A percentile compares a stretch with the other conserved stretches of the same genome.
These are phyloP conservation scores for Jatropha multifida DNA, from an alignment of 441 rosid genomes.

Conservation along the genomic window DNA sequence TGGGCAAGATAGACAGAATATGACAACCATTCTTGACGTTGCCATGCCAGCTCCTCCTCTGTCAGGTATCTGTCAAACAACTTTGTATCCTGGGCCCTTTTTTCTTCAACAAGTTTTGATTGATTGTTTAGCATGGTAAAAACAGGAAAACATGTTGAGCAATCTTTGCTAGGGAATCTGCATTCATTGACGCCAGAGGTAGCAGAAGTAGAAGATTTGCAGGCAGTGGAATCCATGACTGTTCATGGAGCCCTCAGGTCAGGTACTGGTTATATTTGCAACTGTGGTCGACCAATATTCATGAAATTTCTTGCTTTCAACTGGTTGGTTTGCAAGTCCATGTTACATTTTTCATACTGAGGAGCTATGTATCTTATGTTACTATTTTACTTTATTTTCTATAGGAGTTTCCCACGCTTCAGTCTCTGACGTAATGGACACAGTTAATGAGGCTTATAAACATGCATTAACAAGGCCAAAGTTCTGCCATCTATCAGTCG, in stretches of 20 bases:
- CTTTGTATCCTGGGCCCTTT: not conserved
- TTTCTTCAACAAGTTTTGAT: not conserved
- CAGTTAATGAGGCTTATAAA: conserved; percentile 46
- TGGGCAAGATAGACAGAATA: conserved; percentile 69
- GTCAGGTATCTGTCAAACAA: conserved; percentile 35
- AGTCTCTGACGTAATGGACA: conserved; percentile 61
- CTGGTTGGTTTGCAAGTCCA: not conserved
- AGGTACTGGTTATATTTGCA: conserved; percentile 38
- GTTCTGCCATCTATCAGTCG: conserved; percentile 67
- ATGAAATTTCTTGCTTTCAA: not conserved
- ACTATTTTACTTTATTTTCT: not conserved
- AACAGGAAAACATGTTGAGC: conserved; percentile 45
- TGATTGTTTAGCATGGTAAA: conserved; percentile 15
- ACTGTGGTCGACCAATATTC: conserved; percentile 5
- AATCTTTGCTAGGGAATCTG: conserved; percentile 45
- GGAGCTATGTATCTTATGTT: not conserved
- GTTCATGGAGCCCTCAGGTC: conserved; percentile 63
- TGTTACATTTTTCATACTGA: not conserved
- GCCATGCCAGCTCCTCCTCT: conserved; percentile 75
- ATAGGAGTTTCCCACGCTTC: conserved; percentile 53
- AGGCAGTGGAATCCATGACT: conserved; percentile 58
- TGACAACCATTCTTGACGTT: conserved; percentile 56
- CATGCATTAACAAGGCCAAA: conserved; percentile 39
- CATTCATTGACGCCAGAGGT: conserved; percentile 71
- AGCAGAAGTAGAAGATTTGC: conserved; percentile 60